Percentiles rank a stretch among this genome's conserved stretches.
These are phyloP conservation scores for Dactylellina leptospora DNA, from an alignment of 2,329 filamentous ascomycete species.

Conservation along the genomic window DNA sequence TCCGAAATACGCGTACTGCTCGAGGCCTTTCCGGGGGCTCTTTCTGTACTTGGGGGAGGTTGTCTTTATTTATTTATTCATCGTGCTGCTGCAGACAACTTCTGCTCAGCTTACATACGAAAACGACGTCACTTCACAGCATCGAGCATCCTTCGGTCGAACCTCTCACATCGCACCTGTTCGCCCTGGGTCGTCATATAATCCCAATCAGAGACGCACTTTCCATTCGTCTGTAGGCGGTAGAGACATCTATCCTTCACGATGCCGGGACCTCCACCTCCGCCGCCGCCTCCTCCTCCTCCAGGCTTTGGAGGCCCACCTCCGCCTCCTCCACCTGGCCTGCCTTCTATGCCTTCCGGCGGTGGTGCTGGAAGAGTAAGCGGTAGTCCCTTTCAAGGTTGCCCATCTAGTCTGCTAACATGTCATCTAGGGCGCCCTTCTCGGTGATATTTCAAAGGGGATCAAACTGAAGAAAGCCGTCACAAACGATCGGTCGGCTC, in stretches of 20 bases:
- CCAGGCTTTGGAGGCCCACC: slow-evolving; percentile 53
- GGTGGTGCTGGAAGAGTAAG: slow-evolving; percentile 44
- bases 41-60: no score
- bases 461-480: slow-evolving; percentile 81
- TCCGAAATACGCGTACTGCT: slow-evolving; percentile 34
- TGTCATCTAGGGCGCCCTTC: slow-evolving; percentile 75
- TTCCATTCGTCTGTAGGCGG: slow-evolving; percentile 12
- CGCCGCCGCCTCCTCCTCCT: slow-evolving; percentile 55
- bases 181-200: no score
- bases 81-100: no score
- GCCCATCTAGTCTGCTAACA: slow-evolving; percentile 1
- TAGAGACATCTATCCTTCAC: not conserved
- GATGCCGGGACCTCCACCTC: slow-evolving; percentile 47
- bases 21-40: not conserved
- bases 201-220: no score
- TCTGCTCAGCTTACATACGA: no score
- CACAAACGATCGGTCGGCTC: slow-evolving; percentile 91
- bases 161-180: no score
- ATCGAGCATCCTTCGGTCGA: no score
- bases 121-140: no score
- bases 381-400: slow-evolving; percentile 2
- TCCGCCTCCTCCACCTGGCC: slow-evolving; percentile 55
- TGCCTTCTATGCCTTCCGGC: slow-evolving; percentile 46
- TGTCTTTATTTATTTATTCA: no score
- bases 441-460: slow-evolving; percentile 86